A percentile compares a stretch with the other conserved stretches of the same genome.
These are phyloP conservation scores for Euphorbia peplus DNA, from an alignment of 345 rosid genomes.

Conservation along the genomic window DNA sequence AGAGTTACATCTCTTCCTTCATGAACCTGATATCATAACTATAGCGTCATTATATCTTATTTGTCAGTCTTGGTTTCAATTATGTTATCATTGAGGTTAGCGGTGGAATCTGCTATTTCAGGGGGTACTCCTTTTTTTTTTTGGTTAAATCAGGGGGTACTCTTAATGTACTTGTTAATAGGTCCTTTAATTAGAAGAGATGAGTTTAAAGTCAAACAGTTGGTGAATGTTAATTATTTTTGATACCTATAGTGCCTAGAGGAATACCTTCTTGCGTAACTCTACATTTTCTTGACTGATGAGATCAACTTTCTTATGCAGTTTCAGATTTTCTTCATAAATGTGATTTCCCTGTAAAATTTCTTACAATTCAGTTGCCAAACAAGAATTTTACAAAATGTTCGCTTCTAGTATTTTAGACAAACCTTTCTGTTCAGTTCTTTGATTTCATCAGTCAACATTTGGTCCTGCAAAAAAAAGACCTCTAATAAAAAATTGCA, in stretches of 20 bases:
- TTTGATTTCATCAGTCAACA: constrained; percentile 49
- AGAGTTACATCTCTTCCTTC: constrained; percentile 24
- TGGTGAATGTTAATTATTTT: neutral
- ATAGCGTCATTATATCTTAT: neutral
- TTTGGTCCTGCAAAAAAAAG: constrained; percentile 50
- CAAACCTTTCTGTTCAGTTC: constrained; percentile 59
- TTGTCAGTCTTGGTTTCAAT: neutral
- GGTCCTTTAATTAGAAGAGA: neutral
- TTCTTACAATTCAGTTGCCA: neutral
- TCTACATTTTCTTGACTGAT: constrained; percentile 49
- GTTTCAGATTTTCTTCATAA: constrained; percentile 57
- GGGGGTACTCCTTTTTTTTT: too few species aligned
- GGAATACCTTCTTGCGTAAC: constrained; percentile 53
- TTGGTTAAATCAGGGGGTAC: too few species aligned
- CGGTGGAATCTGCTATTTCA: neutral
- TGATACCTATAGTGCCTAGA: constrained; percentile 1
- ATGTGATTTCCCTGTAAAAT: constrained; percentile 46
- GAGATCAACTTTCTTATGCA: constrained; percentile 46
- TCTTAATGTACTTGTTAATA: neutral
- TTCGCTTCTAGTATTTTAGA: constrained; percentile 7
- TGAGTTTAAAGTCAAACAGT: neutral
- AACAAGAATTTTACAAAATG: neutral
- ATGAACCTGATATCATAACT: constrained; percentile 29
- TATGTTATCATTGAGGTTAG: constrained; percentile 1
- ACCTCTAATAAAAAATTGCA: neutral